phyloP scores from a whole-genome alignment of 1,139 yeast species.

The Candida frijolesensis region DNA sequence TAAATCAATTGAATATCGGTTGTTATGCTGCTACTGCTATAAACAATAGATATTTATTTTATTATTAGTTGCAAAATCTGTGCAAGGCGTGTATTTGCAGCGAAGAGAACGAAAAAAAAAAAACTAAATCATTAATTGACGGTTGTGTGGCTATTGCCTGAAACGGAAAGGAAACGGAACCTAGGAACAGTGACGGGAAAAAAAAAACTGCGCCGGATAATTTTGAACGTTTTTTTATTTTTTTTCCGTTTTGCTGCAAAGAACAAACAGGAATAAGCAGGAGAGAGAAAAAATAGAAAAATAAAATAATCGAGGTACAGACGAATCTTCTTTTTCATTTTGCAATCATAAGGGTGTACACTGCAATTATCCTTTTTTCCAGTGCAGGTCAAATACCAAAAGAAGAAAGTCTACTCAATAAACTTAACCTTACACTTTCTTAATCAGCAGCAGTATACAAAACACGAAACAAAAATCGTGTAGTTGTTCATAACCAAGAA shows the following conservation, averaged over 20 bases:
- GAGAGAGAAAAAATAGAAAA: neutral
- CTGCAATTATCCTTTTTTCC: neutral
- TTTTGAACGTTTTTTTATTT: neutral
- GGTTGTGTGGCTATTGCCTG: too few species aligned
- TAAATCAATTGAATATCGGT: neutral
- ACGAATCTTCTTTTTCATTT: neutral
- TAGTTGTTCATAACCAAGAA: neutral
- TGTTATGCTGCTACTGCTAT: too few species aligned
- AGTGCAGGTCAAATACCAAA: neutral
- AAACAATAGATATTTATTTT: neutral
- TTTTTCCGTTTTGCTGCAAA: neutral
- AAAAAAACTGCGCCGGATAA: neutral
- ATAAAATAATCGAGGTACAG: neutral
- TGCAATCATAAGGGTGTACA: neutral
- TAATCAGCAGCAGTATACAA: neutral
- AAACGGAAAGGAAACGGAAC: neutral
- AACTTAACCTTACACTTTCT: neutral
- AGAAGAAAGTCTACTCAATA: neutral
- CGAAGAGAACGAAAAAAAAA: neutral
- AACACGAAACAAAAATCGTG: neutral
- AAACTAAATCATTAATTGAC: neutral
- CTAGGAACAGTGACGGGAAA: neutral
- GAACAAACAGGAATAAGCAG: neutral
- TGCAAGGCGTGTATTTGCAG: neutral
- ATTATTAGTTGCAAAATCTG: neutral